Conservation (phyloP, 768 basidiomycete genomes). For the Phanerochaete sordida region DNA sequence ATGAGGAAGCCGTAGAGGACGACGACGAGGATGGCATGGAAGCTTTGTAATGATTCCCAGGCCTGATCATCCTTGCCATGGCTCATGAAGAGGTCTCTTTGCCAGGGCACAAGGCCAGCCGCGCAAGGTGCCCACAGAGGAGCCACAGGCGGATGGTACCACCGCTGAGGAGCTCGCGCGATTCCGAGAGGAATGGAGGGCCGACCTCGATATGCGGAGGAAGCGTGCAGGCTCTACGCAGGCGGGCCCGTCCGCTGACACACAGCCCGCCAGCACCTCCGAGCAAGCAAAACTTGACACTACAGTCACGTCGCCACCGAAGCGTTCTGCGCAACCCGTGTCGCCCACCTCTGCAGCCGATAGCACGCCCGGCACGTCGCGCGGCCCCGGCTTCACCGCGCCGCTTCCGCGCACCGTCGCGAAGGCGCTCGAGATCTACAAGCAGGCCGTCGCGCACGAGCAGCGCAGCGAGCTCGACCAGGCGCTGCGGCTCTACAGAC, state of each 20-base stretch:
- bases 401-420: conserved; percentile 32
- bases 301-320: background rate
- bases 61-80: background rate
- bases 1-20: background rate
- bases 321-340: background rate
- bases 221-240: background rate
- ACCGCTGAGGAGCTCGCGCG: conserved; percentile 49
- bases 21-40: background rate
- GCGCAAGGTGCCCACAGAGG: background rate
- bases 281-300: background rate
- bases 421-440: conserved; percentile 63
- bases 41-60: background rate
- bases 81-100: background rate
- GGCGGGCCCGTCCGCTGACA: background rate
- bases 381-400: conserved; percentile 3
- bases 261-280: background rate
- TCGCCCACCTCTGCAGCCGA: background rate
- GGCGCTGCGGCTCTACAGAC: conserved; percentile 72
- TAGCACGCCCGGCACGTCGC: background rate
- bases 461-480: conserved; percentile 72
- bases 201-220: conserved; percentile 32
- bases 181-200: conserved; percentile 75
- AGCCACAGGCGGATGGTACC: conserved; percentile 34
- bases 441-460: conserved; percentile 68
- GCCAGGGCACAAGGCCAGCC: background rate